Conservation (phyloP, 2,329 filamentous ascomycete species). For the Pseudogymnoascus sp. region DNA sequence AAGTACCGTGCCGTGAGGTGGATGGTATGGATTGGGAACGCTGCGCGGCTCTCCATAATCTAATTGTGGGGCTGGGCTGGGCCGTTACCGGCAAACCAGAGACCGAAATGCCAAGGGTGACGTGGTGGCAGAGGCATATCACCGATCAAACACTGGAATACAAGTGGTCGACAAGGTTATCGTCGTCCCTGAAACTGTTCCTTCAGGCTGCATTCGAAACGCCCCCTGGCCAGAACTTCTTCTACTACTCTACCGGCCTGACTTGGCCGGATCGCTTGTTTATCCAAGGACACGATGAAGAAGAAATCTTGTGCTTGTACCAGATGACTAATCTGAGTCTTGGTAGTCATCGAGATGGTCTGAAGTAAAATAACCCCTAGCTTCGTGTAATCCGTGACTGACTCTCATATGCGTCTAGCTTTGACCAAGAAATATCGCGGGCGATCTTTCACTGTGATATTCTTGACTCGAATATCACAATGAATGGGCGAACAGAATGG, state of each 20-base stretch:
- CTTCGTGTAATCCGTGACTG: too few relatives aligned
- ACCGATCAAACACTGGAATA: slow-evolving; percentile 11
- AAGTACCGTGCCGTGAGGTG: background rate
- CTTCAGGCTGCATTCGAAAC: slow-evolving; percentile 12
- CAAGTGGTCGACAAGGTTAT: slow-evolving; percentile 13
- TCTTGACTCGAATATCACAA: background rate
- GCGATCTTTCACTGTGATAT: slow-evolving; percentile 15
- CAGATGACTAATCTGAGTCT: slow-evolving; percentile 12
- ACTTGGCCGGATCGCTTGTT: slow-evolving; percentile 10
- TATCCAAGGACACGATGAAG: background rate
- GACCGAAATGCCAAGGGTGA: slow-evolving; percentile 10
- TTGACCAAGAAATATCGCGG: slow-evolving; percentile 12
- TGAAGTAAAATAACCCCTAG: background rate
- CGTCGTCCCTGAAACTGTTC: slow-evolving; percentile 15
- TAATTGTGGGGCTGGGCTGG: slow-evolving; percentile 14
- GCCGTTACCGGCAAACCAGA: background rate
- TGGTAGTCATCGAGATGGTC: slow-evolving; percentile 12
- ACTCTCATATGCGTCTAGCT: too few relatives aligned
- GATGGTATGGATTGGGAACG: slow-evolving; percentile 16
- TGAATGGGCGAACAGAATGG: slow-evolving; percentile 17
- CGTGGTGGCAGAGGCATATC: slow-evolving; percentile 14
- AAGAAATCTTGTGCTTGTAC: slow-evolving; percentile 13
- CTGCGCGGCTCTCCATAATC: slow-evolving; percentile 18
- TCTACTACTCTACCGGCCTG: slow-evolving; percentile 15
- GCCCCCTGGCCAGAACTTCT: slow-evolving; percentile 13